Evolutionary conservation across 164 flowering plant genomes (phyloP).

Genomic region (Tinospora cordifolia): DNA sequence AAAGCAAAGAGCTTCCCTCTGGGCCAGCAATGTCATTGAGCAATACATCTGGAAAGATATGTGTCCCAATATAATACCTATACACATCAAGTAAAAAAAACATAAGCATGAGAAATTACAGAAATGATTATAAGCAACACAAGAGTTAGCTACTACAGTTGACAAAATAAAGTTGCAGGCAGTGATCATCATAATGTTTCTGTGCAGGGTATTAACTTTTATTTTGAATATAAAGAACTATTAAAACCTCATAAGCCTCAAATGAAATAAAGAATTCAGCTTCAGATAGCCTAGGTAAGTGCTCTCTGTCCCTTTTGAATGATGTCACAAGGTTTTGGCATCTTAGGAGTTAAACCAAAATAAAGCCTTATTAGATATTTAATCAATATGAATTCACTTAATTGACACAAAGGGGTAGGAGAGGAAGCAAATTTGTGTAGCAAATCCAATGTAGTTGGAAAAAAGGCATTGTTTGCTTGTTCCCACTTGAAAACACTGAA

Average conservation of each 20-base stretch:
- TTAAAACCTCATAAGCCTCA: not conserved
- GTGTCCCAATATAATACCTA: slow-evolving; percentile 78
- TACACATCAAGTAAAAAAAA: slow-evolving; percentile 8
- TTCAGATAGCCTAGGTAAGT: not conserved
- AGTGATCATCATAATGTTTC: not conserved
- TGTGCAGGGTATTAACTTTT: not conserved
- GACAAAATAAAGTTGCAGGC: not conserved
- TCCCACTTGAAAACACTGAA: not conserved
- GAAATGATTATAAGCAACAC: not conserved
- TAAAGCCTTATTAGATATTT: too few relatives aligned
- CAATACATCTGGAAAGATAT: slow-evolving; percentile 81
- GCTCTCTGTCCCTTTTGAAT: not conserved
- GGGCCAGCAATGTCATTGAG: slow-evolving; percentile 93
- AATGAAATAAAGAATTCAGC: not conserved
- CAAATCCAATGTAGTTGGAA: too few relatives aligned
- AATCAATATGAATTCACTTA: too few relatives aligned
- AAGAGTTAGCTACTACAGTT: not conserved
- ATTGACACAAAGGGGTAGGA: too few relatives aligned
- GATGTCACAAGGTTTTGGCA: not conserved
- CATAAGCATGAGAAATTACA: not conserved
- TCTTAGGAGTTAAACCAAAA: too few relatives aligned
- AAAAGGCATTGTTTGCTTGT: too few relatives aligned
- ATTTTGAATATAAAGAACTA: not conserved
- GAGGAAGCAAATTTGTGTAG: too few relatives aligned
- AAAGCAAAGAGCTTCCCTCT: slow-evolving; percentile 70